Evolutionary conservation across 2,329 filamentous ascomycete genomes (phyloP), one percentile per base, ranked within the genome.

Genomic region (Botrytis byssoidea): DNA sequence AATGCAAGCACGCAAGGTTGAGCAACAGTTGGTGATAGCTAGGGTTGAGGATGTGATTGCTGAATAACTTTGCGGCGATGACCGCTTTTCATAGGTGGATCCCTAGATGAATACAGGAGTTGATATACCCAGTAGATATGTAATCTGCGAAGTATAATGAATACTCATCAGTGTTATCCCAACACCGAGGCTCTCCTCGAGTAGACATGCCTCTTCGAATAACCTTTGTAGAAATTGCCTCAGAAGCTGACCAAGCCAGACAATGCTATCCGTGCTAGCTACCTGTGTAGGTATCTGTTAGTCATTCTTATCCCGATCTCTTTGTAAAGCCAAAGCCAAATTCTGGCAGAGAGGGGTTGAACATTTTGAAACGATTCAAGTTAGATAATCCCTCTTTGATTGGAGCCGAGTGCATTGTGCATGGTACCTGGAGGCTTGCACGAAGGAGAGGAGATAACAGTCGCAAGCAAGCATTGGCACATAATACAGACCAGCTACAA

Each of bases 331-430:
- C 7, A 18, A 20, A 51, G 22, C 32, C 7, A 12, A n/a, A 8
- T 48, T 18, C 22, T 10, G 22, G 8, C 9, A 18, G 44, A 32
- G 37, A 68, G 35, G 48, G 64, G 29, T 44, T 48, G 65, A 40
- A 55, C n/a, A 51, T 55, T 40, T 68, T 57, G 48, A 68, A 55
- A 68, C 65, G 35, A 29, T 55, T 68, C 65, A 20, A 42, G 65
- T 55, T n/a, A 55, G 65, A 55, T n/a, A 4, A 40, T n/a, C 12
- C 7, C 25, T 40, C 22, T n/a, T 22, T 63, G 35, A 46, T 68
- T 68, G 44, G 32, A 51, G 65, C 8, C 32, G 32, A 18, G 65
- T 68, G 46, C 51, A 55, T 29, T n/a, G 48, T 51, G 48, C 46
- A 68, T 55, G 22, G 65, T 55, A n/a, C 65, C 65, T 55, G 25